Percentiles rank a stretch among this genome's conserved stretches.
These are phyloP conservation scores for Solanum pennellii DNA, from an alignment of 257 asterid species.

Conservation along the genomic window DNA sequence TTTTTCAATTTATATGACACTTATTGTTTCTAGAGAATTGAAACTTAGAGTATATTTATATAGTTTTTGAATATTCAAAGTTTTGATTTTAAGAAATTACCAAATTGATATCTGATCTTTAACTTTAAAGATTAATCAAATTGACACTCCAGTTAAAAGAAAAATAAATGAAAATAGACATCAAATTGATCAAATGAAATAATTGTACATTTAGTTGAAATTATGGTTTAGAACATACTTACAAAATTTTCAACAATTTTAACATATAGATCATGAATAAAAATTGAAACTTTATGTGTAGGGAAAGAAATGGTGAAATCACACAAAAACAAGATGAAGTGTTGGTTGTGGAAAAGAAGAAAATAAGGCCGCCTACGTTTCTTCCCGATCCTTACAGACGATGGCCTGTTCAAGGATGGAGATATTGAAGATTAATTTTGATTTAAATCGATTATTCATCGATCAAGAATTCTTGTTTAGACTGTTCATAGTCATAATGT, in stretches of 20 bases:
- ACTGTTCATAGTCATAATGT: background rate
- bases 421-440: background rate
- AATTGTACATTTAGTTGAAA: background rate
- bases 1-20: background rate
- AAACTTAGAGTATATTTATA: background rate
- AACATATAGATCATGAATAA: background rate
- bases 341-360: background rate
- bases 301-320: background rate
- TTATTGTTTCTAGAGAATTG: background rate
- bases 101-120: background rate
- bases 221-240: background rate
- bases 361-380: conserved; percentile 4
- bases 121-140: background rate
- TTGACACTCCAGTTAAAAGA: fast-evolving
- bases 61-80: background rate
- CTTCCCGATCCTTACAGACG: conserved; percentile 27
- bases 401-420: conserved; percentile 35
- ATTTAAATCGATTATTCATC: background rate
- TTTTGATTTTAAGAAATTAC: background rate
- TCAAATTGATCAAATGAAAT: background rate
- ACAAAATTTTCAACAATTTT: background rate
- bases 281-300: background rate
- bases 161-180: background rate
- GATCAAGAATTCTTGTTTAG: background rate
- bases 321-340: background rate